Percentiles rank a stretch among this genome's conserved stretches.
These are phyloP conservation scores for Fusarium multiceps DNA, from an alignment of 2,329 filamentous ascomycete genomes.

Conservation along the genomic window DNA sequence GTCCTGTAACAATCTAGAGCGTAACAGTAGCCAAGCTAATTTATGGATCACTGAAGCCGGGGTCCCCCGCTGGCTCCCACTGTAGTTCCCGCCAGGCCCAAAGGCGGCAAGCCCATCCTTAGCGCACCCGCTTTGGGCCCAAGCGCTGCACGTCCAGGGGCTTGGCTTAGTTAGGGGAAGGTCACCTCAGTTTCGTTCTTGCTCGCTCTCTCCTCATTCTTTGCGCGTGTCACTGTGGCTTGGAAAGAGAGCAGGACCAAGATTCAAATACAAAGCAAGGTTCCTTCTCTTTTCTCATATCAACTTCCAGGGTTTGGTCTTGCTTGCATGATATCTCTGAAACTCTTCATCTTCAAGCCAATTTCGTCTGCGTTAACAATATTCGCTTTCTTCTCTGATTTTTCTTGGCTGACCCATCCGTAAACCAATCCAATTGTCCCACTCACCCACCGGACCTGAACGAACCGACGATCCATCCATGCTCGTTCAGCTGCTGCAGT, in stretches of 20 bases:
- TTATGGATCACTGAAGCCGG: constrained; percentile 11
- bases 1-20: constrained; percentile 32
- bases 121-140: constrained; percentile 43
- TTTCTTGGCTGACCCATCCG: constrained; percentile 28
- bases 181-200: constrained; percentile 10
- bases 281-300: constrained; percentile 8
- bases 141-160: constrained; percentile 34
- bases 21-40: constrained; percentile 18
- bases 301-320: not conserved
- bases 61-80: constrained; percentile 22
- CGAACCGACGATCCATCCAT: constrained; percentile 37
- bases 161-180: constrained; percentile 31
- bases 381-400: constrained; percentile 20
- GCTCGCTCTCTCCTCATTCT: constrained; percentile 15
- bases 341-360: constrained; percentile 10
- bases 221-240: not conserved
- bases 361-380: constrained; percentile 27
- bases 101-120: constrained; percentile 37
- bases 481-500: not conserved
- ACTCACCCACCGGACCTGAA: constrained; percentile 23
- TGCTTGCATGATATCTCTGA: constrained; percentile 5
- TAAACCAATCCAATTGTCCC: constrained; percentile 21
- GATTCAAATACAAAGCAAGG: constrained; percentile 21
- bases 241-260: not conserved
- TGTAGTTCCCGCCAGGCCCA: constrained; percentile 36